Conservation (phyloP, 441 rosid genomes). For the Jatropha multifida region DNA sequence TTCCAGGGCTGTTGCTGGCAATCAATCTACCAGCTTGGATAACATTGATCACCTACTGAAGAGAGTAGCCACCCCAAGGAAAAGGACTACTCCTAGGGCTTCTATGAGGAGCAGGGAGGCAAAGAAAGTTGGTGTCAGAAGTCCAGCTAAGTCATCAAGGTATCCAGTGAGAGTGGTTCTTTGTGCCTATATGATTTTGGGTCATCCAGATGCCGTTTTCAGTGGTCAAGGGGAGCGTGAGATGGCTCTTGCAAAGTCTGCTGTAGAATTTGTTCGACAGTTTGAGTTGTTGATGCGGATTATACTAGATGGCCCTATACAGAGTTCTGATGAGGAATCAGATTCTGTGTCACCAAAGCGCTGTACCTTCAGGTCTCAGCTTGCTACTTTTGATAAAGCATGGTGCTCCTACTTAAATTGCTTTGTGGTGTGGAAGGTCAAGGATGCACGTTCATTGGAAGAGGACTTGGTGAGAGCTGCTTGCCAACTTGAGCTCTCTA, state of each 20-base stretch:
- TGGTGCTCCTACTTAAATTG: constrained; percentile 81
- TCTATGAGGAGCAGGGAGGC: constrained; percentile 40
- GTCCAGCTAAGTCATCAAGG: constrained; percentile 49
- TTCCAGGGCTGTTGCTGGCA: constrained; percentile 24
- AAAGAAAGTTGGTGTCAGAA: constrained; percentile 21
- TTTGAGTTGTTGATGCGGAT: constrained; percentile 71
- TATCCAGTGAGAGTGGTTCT: constrained; percentile 87
- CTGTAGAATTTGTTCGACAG: constrained; percentile 59
- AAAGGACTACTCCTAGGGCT: constrained; percentile 43
- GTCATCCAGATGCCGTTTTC: constrained; percentile 96
- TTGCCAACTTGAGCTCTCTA: constrained; percentile 97
- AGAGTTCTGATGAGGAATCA: constrained; percentile 55
- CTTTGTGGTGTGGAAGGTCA: constrained; percentile 95
- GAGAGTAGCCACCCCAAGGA: constrained; percentile 75
- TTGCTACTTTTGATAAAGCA: constrained; percentile 73
- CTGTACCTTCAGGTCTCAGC: constrained; percentile 75
- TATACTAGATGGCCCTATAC: constrained; percentile 70
- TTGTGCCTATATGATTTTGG: constrained; percentile 89
- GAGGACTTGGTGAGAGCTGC: constrained; percentile 96
- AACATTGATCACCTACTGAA: constrained; percentile 88
- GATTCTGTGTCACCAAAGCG: constrained; percentile 40
- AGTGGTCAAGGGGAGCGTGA: constrained; percentile 87
- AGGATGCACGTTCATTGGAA: constrained; percentile 85
- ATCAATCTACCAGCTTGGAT: constrained; percentile 41
- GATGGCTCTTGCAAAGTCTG: constrained; percentile 64